Base-by-base conservation (phyloP, 257 asterid species). In the Leptodermis oblonga region DNA sequence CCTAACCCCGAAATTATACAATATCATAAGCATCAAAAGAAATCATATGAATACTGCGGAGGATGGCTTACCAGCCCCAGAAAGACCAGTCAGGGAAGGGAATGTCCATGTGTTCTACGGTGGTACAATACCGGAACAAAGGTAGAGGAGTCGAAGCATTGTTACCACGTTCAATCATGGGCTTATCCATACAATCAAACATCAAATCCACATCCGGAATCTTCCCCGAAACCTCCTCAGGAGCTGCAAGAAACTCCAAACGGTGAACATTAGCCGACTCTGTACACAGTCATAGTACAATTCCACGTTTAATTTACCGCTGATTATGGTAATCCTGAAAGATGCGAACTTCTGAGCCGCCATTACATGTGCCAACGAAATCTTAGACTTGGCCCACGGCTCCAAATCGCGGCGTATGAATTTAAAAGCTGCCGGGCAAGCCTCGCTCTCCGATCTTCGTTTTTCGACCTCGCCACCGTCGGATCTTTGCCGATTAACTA, bases 1-100 rank as follows among this genome's bases (percentile, higher is more conserved):
- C n/a, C n/a, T n/a, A n/a, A n/a, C n/a, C n/a, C n/a, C n/a, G n/a
- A n/a, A n/a, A n/a, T n/a, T n/a, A n/a, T n/a, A n/a, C n/a, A n/a
- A n/a, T n/a, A n/a, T n/a, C n/a, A n/a, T n/a, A n/a, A n/a, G n/a
- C n/a, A n/a, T n/a, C n/a, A n/a, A n/a, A n/a, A n/a, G n/a, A n/a
- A n/a, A n/a, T n/a, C n/a, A n/a, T n/a, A n/a, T n/a, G n/a, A n/a
- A n/a, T n/a, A n/a, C n/a, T n/a, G n/a, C n/a, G n/a, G n/a, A n/a
- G n/a, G n/a, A n/a, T n/a, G n/a, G n/a, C 85, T 82, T 84, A 88
- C 93, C 96, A 88, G 22, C 96, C 96, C 93, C 93, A 88, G 78
- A 85, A 88, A 58, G 96, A 88, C 96, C 96, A 88, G 63, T 88
- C 96, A 10, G 93, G 93, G 73, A 88, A 83, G 0, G 96, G 93